Base-by-base conservation (phyloP, 495 filamentous ascomycete genomes). In the Aspergillus leporis region DNA sequence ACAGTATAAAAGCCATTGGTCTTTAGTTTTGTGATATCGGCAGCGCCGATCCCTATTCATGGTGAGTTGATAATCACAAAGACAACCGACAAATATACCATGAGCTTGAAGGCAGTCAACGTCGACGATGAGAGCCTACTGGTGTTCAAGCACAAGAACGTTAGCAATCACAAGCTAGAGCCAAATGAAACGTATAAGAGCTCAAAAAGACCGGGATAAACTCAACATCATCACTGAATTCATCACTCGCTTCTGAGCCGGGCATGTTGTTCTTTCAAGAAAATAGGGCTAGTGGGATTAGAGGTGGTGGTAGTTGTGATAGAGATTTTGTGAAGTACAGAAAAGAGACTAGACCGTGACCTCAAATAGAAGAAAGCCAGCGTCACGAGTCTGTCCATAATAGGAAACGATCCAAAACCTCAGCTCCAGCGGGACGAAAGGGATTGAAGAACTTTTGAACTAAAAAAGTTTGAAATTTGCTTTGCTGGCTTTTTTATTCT, bases 21-120 rank as follows among this genome's bases (percentile, higher is more conserved):
- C 71, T 90, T 91, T 34, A 92, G 72, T 67, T 91, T 92, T 5
- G 80, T 80, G 69, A 92, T 91, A 69, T 92, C 89, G 14, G 85
- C 82, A 38, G 85, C 87, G 28, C 84, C 84, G 56, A 92, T 85
- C 23, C 89, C 87, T 89, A 53, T 4, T 22, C 32, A 51, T 60
- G 22, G 47, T 40, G 7, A 34, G 32, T 5, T 21, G 0, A 40
- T 8, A n/a, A 4, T n/a, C 14, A 41, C 38, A 41, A 5, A 8
- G 53, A 13, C 9, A 19, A 30, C 18, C 36, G 38, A 19, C 19
- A 14, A 36, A 38, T 48, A 31, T 76, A 85, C 87, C 90, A 67
- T 91, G 88, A 23, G 84, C 78, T 72, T 92, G 89, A 49, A 92
- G 85, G 45, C 74, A 76, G 60, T 92, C 89, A 59, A 92, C 88